Percentiles rank a stretch among this genome's conserved stretches.
Conservation (phyloP, 169 alveolate genomes). For the Plasmodium blacklocki region DNA sequence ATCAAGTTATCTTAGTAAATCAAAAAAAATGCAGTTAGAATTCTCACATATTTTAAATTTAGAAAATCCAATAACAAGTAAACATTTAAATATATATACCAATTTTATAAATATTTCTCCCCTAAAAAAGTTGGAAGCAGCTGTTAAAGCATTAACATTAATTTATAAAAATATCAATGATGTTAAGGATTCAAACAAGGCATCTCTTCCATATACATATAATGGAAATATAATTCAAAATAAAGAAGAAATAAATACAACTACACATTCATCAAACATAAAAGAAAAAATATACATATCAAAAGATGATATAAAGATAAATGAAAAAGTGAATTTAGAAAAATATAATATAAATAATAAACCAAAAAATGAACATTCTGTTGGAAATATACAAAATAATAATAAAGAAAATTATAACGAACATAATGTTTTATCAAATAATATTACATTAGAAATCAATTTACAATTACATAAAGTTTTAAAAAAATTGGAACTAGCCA, state of each 20-base stretch:
- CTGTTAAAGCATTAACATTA: conserved; percentile 55
- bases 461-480: conserved; percentile 39
- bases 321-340: neutral
- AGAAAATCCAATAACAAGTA: conserved; percentile 60
- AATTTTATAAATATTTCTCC: conserved; percentile 80
- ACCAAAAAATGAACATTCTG: conserved; percentile 12
- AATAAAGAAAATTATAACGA: conserved; percentile 6
- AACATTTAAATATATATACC: conserved; percentile 78
- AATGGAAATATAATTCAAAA: conserved; percentile 8
- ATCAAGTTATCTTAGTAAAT: conserved; percentile 16
- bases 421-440: conserved; percentile 10
- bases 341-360: conserved; percentile 10
- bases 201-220: neutral
- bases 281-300: conserved; percentile 3
- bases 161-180: conserved; percentile 53
- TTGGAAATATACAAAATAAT: neutral
- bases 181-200: conserved; percentile 8
- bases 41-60: conserved; percentile 46
- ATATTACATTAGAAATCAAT: conserved; percentile 16
- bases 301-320: conserved; percentile 4
- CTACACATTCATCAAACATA: neutral
- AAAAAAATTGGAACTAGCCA: conserved; percentile 69
- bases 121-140: conserved; percentile 72
- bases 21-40: conserved; percentile 57
- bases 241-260: conserved; percentile 18